Evolutionary conservation across 495 filamentous ascomycete species (phyloP).

Genomic region (Lasiosphaeriaceae sp.): DNA sequence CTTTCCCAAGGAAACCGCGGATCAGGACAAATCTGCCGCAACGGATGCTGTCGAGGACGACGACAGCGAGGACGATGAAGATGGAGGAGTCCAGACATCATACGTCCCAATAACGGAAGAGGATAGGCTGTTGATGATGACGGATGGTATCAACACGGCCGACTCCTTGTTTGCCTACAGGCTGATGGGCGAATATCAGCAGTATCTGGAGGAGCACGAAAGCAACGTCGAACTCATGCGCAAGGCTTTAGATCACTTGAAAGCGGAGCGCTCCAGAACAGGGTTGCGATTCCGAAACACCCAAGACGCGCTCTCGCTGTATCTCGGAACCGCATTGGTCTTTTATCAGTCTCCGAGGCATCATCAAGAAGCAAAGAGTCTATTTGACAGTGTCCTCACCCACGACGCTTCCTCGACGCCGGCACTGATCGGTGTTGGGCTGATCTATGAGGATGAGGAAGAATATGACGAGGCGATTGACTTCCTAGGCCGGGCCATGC

Average conservation of each 20-base stretch:
- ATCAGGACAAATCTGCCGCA: constrained; percentile 9
- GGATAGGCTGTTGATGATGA: constrained; percentile 75
- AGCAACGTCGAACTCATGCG: constrained; percentile 74
- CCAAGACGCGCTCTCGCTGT: constrained; percentile 67
- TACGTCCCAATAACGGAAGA: constrained; percentile 56
- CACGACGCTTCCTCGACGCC: constrained; percentile 67
- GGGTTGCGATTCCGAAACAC: constrained; percentile 64
- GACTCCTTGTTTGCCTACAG: constrained; percentile 79
- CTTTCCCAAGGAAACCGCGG: constrained; percentile 51
- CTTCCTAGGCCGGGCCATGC: constrained; percentile 70
- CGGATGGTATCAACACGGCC: constrained; percentile 71
- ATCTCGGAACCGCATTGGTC: constrained; percentile 76
- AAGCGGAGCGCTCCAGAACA: constrained; percentile 57
- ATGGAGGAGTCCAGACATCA: constrained; percentile 44
- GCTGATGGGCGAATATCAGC: constrained; percentile 79
- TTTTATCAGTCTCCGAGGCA: constrained; percentile 85
- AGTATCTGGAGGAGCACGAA: constrained; percentile 82
- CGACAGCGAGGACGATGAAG: constrained; percentile 50
- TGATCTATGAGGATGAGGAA: constrained; percentile 89
- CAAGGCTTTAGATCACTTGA: constrained; percentile 59
- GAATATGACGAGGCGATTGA: constrained; percentile 74
- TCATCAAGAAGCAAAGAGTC: constrained; percentile 75
- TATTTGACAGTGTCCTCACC: constrained; percentile 76
- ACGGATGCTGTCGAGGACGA: constrained; percentile 31
- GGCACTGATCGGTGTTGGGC: constrained; percentile 82